phyloP scores from a whole-genome alignment of 768 basidiomycete genomes.

The Gymnopilus junonius region DNA sequence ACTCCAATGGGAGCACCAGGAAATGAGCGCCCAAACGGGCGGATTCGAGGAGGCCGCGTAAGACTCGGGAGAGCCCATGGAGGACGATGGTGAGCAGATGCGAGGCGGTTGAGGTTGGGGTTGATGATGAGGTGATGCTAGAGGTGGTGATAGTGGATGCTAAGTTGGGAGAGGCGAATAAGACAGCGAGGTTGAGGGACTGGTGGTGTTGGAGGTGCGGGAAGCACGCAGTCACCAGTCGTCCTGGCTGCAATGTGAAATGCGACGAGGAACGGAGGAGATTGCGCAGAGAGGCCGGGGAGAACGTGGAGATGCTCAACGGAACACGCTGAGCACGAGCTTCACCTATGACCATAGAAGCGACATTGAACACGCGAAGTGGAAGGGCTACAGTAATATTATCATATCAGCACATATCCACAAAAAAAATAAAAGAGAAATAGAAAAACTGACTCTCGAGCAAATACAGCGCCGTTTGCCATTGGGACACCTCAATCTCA shows the following conservation, averaged over 20 bases:
- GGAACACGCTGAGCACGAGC: slow-evolving; percentile 50
- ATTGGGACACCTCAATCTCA: slow-evolving; percentile 62
- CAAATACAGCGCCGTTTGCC: slow-evolving; percentile 64
- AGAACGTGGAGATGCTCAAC: slow-evolving; percentile 48
- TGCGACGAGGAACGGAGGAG: slow-evolving; percentile 50
- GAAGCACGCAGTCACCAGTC: slow-evolving; percentile 64
- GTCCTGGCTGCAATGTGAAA: slow-evolving; percentile 48
- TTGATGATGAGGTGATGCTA: not conserved
- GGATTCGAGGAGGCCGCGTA: slow-evolving; percentile 13
- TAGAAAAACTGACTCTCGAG: not conserved
- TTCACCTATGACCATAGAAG: slow-evolving; percentile 42
- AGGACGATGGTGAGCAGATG: too few species aligned
- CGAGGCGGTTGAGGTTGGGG: not conserved
- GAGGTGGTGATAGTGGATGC: slow-evolving; percentile 2
- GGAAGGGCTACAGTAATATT: slow-evolving; percentile 47
- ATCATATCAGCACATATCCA: not conserved
- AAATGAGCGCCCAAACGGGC: slow-evolving; percentile 27
- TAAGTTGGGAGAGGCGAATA: slow-evolving; percentile 15
- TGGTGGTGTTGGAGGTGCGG: slow-evolving; percentile 53
- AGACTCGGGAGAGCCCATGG: not conserved
- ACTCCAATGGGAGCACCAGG: slow-evolving; percentile 57
- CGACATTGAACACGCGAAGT: slow-evolving; percentile 40
- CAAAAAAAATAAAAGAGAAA: not conserved
- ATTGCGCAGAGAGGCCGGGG: slow-evolving; percentile 49
- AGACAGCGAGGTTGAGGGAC: slow-evolving; percentile 22